Evolutionary conservation across 495 filamentous ascomycete genomes (phyloP).

Genomic region (Penicillium crystallinum): DNA sequence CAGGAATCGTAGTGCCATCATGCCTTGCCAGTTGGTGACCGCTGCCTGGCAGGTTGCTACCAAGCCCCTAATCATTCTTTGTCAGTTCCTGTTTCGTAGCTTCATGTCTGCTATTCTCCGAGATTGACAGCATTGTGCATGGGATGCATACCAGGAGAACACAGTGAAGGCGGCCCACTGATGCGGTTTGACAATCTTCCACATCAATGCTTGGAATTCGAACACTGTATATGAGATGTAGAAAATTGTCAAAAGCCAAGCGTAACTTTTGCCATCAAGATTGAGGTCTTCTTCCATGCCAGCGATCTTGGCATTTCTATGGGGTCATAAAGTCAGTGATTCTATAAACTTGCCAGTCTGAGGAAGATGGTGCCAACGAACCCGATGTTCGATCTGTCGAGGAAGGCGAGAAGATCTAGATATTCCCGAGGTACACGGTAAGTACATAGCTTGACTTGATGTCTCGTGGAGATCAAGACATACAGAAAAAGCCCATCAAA

Average conservation of each 20-base stretch:
- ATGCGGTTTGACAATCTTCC: constrained; percentile 60
- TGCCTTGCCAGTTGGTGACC: constrained; percentile 53
- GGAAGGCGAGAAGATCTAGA: constrained; percentile 57
- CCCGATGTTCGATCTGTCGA: constrained; percentile 67
- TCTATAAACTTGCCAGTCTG: neutral
- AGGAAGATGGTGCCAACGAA: constrained; percentile 17
- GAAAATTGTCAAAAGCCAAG: constrained; percentile 77
- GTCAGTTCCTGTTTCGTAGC: constrained; percentile 4
- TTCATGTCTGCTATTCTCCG: neutral
- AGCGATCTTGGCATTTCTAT: constrained; percentile 61
- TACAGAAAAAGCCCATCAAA: constrained; percentile 51
- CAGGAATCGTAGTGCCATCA: constrained; percentile 65
- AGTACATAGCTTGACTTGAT: neutral
- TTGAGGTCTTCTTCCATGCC: constrained; percentile 43
- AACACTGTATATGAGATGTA: constrained; percentile 62
- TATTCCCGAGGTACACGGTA: neutral
- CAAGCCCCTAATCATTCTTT: constrained; percentile 41
- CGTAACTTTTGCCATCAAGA: constrained; percentile 47
- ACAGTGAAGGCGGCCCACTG: constrained; percentile 46
- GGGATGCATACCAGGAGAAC: constrained; percentile 40
- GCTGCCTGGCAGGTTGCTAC: constrained; percentile 57
- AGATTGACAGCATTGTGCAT: constrained; percentile 1
- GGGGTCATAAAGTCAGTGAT: constrained; percentile 8
- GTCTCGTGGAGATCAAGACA: constrained; percentile 10
- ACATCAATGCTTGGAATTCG: constrained; percentile 66